Evolutionary conservation across 345 rosid species (phyloP).

Genomic region (Psidium friedrichsthalianum): DNA sequence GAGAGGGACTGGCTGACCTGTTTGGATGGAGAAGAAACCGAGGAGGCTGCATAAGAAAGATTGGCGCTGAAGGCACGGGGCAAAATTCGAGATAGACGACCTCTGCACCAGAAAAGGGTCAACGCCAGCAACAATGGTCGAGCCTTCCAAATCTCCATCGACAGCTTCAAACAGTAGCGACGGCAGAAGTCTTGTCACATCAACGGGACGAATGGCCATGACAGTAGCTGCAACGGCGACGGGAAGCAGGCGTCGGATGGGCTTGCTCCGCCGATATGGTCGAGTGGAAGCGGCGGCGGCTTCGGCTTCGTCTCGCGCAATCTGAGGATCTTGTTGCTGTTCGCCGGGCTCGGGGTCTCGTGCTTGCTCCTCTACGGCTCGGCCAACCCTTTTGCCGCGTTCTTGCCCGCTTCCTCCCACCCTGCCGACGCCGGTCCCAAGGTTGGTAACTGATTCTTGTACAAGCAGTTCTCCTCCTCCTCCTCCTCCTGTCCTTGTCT

Average conservation of each 20-base stretch:
- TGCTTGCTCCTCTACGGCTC: not conserved
- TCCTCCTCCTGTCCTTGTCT: not conserved
- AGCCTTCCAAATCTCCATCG: not conserved
- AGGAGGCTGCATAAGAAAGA: not conserved
- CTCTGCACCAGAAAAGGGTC: not conserved
- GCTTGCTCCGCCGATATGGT: not conserved
- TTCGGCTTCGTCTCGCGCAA: not conserved
- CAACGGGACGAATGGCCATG: not conserved
- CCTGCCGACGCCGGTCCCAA: not conserved
- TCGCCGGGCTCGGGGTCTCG: not conserved
- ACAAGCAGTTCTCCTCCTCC: not conserved
- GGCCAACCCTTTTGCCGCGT: not conserved
- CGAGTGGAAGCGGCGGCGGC: not conserved
- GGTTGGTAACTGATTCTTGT: not conserved
- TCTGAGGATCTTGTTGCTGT: not conserved
- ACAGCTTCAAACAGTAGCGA: not conserved
- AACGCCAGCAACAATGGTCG: not conserved
- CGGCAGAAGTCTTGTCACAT: not conserved
- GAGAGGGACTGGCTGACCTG: not conserved
- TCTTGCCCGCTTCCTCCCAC: not conserved
- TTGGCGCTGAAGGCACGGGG: not conserved
- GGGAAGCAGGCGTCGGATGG: not conserved
- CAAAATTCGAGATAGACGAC: not conserved
- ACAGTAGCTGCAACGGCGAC: not conserved
- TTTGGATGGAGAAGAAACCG: not conserved